Evolutionary conservation across 805 yeast species (phyloP).

Genomic region (Pichia exigua): DNA sequence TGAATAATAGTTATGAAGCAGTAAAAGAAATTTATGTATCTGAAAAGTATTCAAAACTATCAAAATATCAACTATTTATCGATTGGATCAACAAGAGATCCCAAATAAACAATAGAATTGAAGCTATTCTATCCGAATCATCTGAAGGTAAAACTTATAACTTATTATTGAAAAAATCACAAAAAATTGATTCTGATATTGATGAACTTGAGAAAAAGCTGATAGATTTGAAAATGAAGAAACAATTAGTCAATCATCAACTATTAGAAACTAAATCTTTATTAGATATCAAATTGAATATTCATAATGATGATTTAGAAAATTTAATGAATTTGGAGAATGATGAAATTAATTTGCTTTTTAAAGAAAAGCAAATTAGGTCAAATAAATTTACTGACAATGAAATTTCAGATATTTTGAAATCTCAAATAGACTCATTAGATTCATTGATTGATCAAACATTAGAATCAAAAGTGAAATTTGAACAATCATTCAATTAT

Average conservation of each 20-base stretch:
- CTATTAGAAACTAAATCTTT: constrained; percentile 41
- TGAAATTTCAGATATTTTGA: constrained; percentile 17
- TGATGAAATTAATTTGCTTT: constrained; percentile 11
- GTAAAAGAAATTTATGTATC: constrained; percentile 38
- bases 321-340: constrained; percentile 18
- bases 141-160: constrained; percentile 36
- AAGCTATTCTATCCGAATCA: constrained; percentile 32
- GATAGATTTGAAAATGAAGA: constrained; percentile 28
- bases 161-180: constrained; percentile 28
- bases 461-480: constrained; percentile 14
- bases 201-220: constrained; percentile 31
- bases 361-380: neutral
- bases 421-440: constrained; percentile 21
- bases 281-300: constrained; percentile 40
- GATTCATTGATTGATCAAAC: constrained; percentile 18
- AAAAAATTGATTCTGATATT: constrained; percentile 33
- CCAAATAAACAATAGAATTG: constrained; percentile 29
- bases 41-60: constrained; percentile 25
- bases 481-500: constrained; percentile 18
- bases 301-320: constrained; percentile 31
- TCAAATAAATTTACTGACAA: neutral
- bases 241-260: constrained; percentile 30
- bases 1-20: constrained; percentile 37
- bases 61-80: constrained; percentile 19
- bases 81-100: constrained; percentile 35